Conservation (phyloP, 495 filamentous ascomycete species). For the Cladorrhinum samala region DNA sequence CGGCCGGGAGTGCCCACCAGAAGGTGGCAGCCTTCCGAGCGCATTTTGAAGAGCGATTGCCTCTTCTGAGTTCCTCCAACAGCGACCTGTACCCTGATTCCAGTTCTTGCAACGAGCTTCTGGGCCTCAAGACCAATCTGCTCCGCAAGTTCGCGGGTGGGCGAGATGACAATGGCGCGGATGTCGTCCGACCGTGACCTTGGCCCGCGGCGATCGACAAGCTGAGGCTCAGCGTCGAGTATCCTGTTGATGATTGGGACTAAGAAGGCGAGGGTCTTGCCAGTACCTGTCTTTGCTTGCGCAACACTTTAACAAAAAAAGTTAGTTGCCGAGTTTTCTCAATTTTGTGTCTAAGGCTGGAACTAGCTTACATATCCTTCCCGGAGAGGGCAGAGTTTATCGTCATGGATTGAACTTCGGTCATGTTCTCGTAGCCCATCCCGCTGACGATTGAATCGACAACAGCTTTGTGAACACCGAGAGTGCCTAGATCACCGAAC, state of each 20-base stretch:
- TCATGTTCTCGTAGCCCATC: slow-evolving; percentile 82
- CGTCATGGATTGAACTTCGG: slow-evolving; percentile 81
- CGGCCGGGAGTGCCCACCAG: slow-evolving; percentile 89
- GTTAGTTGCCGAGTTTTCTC: slow-evolving; percentile 2
- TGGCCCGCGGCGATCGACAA: slow-evolving; percentile 26
- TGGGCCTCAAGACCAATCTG: slow-evolving; percentile 83
- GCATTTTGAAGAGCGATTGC: slow-evolving; percentile 54
- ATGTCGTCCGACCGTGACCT: slow-evolving; percentile 57
- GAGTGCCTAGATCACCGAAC: slow-evolving; percentile 62
- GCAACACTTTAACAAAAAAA: slow-evolving; percentile 56
- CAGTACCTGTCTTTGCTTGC: slow-evolving; percentile 83
- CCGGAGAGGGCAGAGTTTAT: slow-evolving; percentile 73
- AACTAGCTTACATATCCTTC: slow-evolving; percentile 76
- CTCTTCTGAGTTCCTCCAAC: slow-evolving; percentile 83
- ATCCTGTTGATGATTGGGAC: slow-evolving; percentile 70
- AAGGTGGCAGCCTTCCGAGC: slow-evolving; percentile 73
- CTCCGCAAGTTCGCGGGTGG: slow-evolving; percentile 89
- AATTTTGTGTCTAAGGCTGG: no score
- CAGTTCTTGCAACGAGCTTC: slow-evolving; percentile 60
- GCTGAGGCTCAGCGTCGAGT: slow-evolving; percentile 49
- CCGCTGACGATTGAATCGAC: slow-evolving; percentile 62
- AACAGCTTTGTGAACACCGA: slow-evolving; percentile 57
- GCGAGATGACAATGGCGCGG: slow-evolving; percentile 84
- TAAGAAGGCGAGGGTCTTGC: slow-evolving; percentile 82
- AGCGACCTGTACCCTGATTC: slow-evolving; percentile 72